phyloP scores from a whole-genome alignment of 1,139 yeast genomes.

The Suhomyces wounanorum region DNA sequence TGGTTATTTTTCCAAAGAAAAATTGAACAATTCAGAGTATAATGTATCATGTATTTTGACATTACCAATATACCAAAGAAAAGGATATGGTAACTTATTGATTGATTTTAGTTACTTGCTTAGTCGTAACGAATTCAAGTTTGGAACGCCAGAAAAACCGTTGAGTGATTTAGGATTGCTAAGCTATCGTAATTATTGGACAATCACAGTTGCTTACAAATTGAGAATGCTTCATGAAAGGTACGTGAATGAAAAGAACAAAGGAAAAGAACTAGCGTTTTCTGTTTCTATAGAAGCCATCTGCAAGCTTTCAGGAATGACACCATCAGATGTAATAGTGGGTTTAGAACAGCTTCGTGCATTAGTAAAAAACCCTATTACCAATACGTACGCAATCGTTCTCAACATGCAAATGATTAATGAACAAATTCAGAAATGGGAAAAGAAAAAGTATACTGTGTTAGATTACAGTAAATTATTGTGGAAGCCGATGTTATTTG shows the following conservation, averaged over 20 bases:
- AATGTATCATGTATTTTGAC: slow-evolving; percentile 91
- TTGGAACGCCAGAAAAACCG: slow-evolving; percentile 96
- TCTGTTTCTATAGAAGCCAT: slow-evolving; percentile 58
- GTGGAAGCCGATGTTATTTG: slow-evolving; percentile 84
- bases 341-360: slow-evolving; percentile 79
- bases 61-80: slow-evolving; percentile 81
- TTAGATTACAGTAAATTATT: slow-evolving; percentile 55
- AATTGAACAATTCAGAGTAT: slow-evolving; percentile 69
- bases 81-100: slow-evolving; percentile 85
- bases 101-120: slow-evolving; percentile 88
- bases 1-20: slow-evolving; percentile 93
- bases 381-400: slow-evolving; percentile 53
- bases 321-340: slow-evolving; percentile 79
- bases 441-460: slow-evolving; percentile 52
- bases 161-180: slow-evolving; percentile 81
- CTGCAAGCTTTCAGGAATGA: slow-evolving; percentile 79
- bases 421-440: slow-evolving; percentile 53
- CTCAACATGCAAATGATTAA: slow-evolving; percentile 52
- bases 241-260: slow-evolving; percentile 15
- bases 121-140: slow-evolving; percentile 69
- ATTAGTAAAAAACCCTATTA: slow-evolving; percentile 47
- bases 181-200: slow-evolving; percentile 90
- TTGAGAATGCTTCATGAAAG: slow-evolving; percentile 33
- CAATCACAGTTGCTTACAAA: slow-evolving; percentile 55
- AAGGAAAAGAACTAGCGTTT: background rate